These are phyloP conservation scores for Amanita fuliginea DNA, from an alignment of 768 basidiomycete species.

Conservation along the genomic window DNA sequence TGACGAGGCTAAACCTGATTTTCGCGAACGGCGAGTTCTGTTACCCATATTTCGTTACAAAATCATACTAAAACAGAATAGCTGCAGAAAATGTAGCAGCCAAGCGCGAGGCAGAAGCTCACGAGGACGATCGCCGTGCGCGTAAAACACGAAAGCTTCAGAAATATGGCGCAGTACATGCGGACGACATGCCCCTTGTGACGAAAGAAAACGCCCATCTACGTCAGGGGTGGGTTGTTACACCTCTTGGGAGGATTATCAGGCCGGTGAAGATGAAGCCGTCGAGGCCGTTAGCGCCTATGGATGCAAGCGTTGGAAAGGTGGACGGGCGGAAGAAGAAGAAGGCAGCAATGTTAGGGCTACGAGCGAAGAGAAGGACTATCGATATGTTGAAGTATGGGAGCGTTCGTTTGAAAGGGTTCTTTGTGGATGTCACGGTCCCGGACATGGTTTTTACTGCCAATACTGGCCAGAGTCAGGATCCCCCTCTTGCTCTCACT, in stretches of 20 bases:
- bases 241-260: slow-evolving; percentile 53
- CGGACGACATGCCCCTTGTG: slow-evolving; percentile 53
- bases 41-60: too few relatives aligned
- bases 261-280: slow-evolving; percentile 66
- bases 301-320: slow-evolving; percentile 11
- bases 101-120: slow-evolving; percentile 15
- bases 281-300: slow-evolving; percentile 37
- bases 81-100: slow-evolving; percentile 16
- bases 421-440: slow-evolving; percentile 40
- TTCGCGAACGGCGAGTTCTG: slow-evolving; percentile 39
- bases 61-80: too few relatives aligned
- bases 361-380: slow-evolving; percentile 46
- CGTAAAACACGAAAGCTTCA: slow-evolving; percentile 15
- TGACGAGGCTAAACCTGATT: slow-evolving; percentile 77
- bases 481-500: too few relatives aligned
- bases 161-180: slow-evolving; percentile 18
- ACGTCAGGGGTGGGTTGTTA: slow-evolving; percentile 59
- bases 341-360: slow-evolving; percentile 14
- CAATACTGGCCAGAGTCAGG: too few relatives aligned
- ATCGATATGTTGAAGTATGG: slow-evolving; percentile 72
- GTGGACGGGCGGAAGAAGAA: too few relatives aligned
- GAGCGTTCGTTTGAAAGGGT: slow-evolving; percentile 57
- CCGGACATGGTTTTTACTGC: neutral
- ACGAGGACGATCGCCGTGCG: slow-evolving; percentile 34
- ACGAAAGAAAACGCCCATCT: slow-evolving; percentile 43